Percentiles rank a stretch among this genome's conserved stretches.
These are phyloP conservation scores for Funneliformis caledonium DNA, from an alignment of 371 early-diverging fungal genomes.

Conservation along the genomic window DNA sequence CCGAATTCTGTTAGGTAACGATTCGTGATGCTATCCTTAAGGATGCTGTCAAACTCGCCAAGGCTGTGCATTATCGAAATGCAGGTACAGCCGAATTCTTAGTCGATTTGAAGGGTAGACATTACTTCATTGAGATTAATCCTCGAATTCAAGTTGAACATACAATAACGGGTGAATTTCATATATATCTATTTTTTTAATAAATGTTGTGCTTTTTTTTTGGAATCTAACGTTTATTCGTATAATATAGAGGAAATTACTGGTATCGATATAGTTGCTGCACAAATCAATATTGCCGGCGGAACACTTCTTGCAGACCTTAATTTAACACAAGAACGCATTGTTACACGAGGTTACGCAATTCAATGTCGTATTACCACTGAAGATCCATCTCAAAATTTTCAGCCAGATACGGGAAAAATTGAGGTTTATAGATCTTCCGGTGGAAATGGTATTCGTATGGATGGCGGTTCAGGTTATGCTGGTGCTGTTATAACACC, in stretches of 20 bases:
- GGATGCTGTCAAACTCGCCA: constrained; percentile 92
- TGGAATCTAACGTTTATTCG: background rate
- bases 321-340: constrained; percentile 81
- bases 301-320: constrained; percentile 82
- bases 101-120: constrained; percentile 81
- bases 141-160: constrained; percentile 94
- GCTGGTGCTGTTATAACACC: constrained; percentile 94
- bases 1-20: constrained; percentile 42
- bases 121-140: constrained; percentile 98
- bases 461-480: constrained; percentile 89
- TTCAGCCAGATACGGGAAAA: constrained; percentile 95
- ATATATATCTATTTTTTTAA: constrained; percentile 29
- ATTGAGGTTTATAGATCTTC: constrained; percentile 91
- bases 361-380: constrained; percentile 97
- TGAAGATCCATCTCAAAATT: constrained; percentile 85
- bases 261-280: constrained; percentile 91
- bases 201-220: too few relatives aligned
- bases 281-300: constrained; percentile 92
- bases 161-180: constrained; percentile 69
- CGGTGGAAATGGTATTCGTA: constrained; percentile 88
- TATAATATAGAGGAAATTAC: constrained; percentile 82
- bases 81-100: constrained; percentile 98
- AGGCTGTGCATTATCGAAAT: constrained; percentile 87
- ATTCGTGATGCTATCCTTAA: constrained; percentile 81
- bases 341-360: constrained; percentile 83